These are phyloP conservation scores for Dactylellina drechsleri DNA, from an alignment of 2,329 filamentous ascomycete genomes.

Conservation along the genomic window DNA sequence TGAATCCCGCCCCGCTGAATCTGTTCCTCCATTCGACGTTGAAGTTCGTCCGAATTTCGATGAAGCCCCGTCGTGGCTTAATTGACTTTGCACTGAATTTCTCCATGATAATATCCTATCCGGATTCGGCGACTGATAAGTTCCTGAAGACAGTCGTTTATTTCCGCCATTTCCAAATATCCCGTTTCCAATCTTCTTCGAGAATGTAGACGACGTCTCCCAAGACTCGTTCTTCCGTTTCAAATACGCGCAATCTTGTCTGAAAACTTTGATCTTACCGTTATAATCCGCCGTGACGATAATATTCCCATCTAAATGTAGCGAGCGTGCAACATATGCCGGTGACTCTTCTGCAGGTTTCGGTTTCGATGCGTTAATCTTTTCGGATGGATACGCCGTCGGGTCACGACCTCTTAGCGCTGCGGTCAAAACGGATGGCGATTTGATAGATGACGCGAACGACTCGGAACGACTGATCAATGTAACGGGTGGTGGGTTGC, in stretches of 20 bases:
- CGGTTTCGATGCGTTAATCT: constrained; percentile 59
- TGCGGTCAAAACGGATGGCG: constrained; percentile 19
- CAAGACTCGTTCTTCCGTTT: constrained; percentile 81
- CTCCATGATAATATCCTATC: constrained; percentile 92
- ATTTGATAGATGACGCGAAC: constrained; percentile 64
- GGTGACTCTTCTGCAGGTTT: constrained; percentile 74
- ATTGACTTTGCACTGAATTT: constrained; percentile 71
- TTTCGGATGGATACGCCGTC: constrained; percentile 56
- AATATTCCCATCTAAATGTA: constrained; percentile 85
- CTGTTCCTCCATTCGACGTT: constrained; percentile 36
- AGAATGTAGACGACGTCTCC: constrained; percentile 81
- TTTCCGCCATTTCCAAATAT: constrained; percentile 64
- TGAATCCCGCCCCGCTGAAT: constrained; percentile 42
- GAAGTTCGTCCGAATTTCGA: constrained; percentile 60
- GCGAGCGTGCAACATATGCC: constrained; percentile 78
- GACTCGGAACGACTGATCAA: constrained; percentile 79
- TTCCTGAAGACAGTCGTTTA: constrained; percentile 57
- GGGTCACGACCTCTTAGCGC: constrained; percentile 21
- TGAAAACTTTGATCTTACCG: constrained; percentile 91
- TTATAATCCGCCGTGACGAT: constrained; percentile 89
- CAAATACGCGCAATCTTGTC: constrained; percentile 87
- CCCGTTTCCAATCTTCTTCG: constrained; percentile 72
- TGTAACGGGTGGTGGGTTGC: constrained; percentile 90
- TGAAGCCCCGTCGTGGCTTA: constrained; percentile 63
- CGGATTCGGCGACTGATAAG: constrained; percentile 60